Evolutionary conservation across 371 early-diverging fungal genomes (phyloP).

Genomic region (Apophysomyces elegans): DNA sequence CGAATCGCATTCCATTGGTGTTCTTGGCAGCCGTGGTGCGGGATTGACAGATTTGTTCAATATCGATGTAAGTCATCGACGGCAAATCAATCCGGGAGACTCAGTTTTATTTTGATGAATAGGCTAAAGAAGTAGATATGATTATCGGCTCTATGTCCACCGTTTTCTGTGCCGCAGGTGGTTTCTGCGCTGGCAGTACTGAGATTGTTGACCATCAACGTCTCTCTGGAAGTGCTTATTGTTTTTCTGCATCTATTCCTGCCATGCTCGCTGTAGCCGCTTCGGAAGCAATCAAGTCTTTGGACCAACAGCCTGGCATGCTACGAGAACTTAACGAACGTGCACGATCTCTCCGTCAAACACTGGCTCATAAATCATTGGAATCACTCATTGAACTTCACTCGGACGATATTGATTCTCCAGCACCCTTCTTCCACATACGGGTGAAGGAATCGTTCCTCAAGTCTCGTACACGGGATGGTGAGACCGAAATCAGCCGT

Average conservation of each 20-base stretch:
- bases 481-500: constrained; percentile 40
- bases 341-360: constrained; percentile 37
- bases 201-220: constrained; percentile 96
- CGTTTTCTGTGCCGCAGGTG: constrained; percentile 90
- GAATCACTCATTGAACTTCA: constrained; percentile 50
- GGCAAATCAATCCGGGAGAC: not conserved
- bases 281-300: constrained; percentile 80
- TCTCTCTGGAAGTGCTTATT: constrained; percentile 93
- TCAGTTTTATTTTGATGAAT: not conserved
- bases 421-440: constrained; percentile 70
- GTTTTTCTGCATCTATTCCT: constrained; percentile 99
- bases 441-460: constrained; percentile 58
- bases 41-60: constrained; percentile 89
- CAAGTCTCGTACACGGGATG: constrained; percentile 25
- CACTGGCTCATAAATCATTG: constrained; percentile 39
- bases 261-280: constrained; percentile 93
- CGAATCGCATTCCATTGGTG: constrained; percentile 94
- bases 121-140: constrained; percentile 90
- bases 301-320: constrained; percentile 49
- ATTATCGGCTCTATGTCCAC: constrained; percentile 91
- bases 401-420: constrained; percentile 58
- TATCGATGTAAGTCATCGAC: constrained; percentile 52
- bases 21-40: constrained; percentile 88
- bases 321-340: constrained; percentile 44
- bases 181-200: constrained; percentile 92